These are phyloP conservation scores for Cyclotella kingstonii DNA, from an alignment of 108 stramenopile species.

Conservation along the genomic window DNA sequence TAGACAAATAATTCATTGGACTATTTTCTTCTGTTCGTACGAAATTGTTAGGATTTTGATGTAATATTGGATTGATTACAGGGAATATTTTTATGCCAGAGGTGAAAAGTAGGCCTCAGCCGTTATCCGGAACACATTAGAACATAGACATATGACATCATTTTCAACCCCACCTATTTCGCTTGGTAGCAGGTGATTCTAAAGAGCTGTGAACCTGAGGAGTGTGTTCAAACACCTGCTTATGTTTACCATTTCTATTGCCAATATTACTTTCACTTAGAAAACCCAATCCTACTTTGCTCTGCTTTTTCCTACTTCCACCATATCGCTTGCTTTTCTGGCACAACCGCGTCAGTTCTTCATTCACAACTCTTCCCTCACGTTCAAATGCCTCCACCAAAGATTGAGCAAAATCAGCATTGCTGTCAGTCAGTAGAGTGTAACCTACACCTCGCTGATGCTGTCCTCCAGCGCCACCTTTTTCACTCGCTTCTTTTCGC, in stretches of 20 bases:
- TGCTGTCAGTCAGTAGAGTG: conserved; percentile 64
- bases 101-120: too few relatives aligned
- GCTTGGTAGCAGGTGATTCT: background rate
- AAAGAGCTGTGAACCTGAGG: background rate
- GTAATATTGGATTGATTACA: too few relatives aligned
- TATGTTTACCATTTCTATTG: background rate
- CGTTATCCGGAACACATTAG: too few relatives aligned
- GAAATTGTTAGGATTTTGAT: too few relatives aligned
- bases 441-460: conserved; percentile 73
- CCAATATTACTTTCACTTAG: too few relatives aligned
- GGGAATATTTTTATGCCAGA: too few relatives aligned
- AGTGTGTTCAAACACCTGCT: background rate
- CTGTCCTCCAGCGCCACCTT: conserved; percentile 4
- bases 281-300: conserved; percentile 51
- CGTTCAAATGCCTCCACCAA: conserved; percentile 67
- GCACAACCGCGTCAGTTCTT: conserved; percentile 48
- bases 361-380: conserved; percentile 59
- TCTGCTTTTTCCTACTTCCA: conserved; percentile 37
- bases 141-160: too few relatives aligned
- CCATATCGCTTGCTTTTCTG: conserved; percentile 42
- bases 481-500: conserved; percentile 55
- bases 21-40: too few relatives aligned
- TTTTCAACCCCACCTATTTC: background rate
- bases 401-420: conserved; percentile 72
- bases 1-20: too few relatives aligned